A percentile compares a stretch with the other conserved stretches of the same genome.
Evolutionary conservation across 441 rosid species (phyloP).

Genomic region (Gossypium gossypioides): DNA sequence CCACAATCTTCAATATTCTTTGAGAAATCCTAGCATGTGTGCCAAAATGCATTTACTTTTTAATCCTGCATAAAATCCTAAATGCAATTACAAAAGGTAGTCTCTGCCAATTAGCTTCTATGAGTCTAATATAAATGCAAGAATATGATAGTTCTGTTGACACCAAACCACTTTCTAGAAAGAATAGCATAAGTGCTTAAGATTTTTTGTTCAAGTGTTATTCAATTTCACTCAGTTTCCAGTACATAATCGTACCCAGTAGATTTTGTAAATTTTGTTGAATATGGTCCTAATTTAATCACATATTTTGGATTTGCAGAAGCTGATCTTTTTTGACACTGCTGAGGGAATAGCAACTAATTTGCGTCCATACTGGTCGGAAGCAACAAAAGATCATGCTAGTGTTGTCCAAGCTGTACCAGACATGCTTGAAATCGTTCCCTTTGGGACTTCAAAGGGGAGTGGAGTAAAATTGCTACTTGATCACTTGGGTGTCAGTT

Average conservation of each 20-base stretch:
- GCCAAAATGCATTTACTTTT: not conserved
- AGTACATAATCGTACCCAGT: not conserved
- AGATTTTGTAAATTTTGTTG: not conserved
- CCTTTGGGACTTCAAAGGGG: conserved; percentile 78
- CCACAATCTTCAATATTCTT: not conserved
- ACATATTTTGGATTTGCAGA: conserved; percentile 37
- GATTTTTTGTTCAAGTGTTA: not conserved
- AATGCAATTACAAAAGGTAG: not conserved
- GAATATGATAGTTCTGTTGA: not conserved
- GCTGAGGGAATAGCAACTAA: conserved; percentile 52
- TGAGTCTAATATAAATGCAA: not conserved
- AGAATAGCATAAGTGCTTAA: not conserved
- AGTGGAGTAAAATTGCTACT: conserved; percentile 62
- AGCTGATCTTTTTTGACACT: conserved; percentile 65
- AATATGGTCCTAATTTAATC: not conserved
- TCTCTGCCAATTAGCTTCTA: not conserved
- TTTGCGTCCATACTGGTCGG: conserved; percentile 79
- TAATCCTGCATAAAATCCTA: not conserved
- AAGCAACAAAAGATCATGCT: conserved; percentile 54
- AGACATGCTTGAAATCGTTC: conserved; percentile 85
- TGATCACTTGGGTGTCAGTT: conserved; percentile 57
- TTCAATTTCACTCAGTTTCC: not conserved
- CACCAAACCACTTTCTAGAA: not conserved
- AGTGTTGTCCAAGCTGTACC: conserved; percentile 69
- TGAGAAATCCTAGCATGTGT: not conserved